phyloP scores from a whole-genome alignment of 139 green algal species.

The Volvox africanus region DNA sequence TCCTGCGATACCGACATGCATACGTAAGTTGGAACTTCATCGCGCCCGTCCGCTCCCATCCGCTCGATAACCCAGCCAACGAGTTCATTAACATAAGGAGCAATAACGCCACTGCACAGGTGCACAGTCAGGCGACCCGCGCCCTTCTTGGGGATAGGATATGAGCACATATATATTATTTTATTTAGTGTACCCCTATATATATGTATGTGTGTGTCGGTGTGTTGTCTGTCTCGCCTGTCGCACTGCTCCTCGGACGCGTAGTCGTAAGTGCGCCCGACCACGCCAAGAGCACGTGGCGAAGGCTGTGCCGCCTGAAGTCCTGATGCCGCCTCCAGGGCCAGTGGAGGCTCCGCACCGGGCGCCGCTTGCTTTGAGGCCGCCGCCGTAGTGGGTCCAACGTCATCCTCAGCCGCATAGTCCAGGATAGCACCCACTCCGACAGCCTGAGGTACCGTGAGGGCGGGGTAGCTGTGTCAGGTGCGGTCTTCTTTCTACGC shows the following conservation, averaged over 20 bases:
- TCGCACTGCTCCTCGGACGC: conserved; percentile 80
- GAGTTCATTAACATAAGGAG: too few species aligned
- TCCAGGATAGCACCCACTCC: conserved; percentile 71
- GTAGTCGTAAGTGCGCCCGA: conserved; percentile 81
- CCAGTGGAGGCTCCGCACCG: conserved; percentile 9
- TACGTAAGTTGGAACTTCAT: too few species aligned
- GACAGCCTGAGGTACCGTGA: neutral
- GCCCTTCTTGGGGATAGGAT: neutral
- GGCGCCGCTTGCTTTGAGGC: neutral
- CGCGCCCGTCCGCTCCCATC: too few species aligned
- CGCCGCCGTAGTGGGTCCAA: conserved; percentile 14
- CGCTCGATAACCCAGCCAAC: too few species aligned
- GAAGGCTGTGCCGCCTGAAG: too few species aligned
- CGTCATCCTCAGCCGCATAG: conserved; percentile 76
- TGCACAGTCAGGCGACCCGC: too few species aligned
- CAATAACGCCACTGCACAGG: too few species aligned
- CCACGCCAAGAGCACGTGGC: conserved; percentile 28
- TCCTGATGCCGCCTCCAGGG: neutral
- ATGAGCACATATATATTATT: neutral
- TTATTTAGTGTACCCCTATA: neutral
- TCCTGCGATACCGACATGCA: too few species aligned
- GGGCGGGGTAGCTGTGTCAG: too few species aligned
- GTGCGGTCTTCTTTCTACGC: too few species aligned
- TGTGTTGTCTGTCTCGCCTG: conserved; percentile 19
- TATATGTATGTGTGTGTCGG: too few species aligned